Conservation (phyloP, 495 filamentous ascomycete genomes). For the Podospora pseudoanserina region DNA sequence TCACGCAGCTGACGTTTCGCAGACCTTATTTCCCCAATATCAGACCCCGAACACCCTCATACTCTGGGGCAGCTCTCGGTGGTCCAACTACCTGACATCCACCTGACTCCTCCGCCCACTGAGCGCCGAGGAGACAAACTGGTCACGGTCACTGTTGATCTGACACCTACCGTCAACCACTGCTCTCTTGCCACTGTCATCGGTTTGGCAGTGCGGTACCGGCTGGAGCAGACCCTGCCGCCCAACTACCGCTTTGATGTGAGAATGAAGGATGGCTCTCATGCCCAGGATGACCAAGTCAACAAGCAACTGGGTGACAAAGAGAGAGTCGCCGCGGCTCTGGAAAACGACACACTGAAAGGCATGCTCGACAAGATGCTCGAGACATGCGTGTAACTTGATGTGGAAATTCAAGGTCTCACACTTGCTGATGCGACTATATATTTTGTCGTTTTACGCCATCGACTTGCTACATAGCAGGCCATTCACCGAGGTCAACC, state of each 20-base stretch:
- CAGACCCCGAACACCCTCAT: constrained; percentile 93
- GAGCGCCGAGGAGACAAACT: constrained; percentile 44
- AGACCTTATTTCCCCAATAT: constrained; percentile 93
- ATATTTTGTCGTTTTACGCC: background rate
- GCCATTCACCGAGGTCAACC: background rate
- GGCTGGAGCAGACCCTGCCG: constrained; percentile 84
- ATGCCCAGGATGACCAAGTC: constrained; percentile 88
- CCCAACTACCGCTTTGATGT: constrained; percentile 92
- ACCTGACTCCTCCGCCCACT: constrained; percentile 63
- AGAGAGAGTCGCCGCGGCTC: constrained; percentile 87
- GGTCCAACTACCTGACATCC: constrained; percentile 88
- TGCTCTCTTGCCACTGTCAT: constrained; percentile 96
- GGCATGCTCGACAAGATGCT: constrained; percentile 90
- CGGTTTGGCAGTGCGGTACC: constrained; percentile 85
- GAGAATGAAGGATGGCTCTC: constrained; percentile 91
- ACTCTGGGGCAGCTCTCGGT: constrained; percentile 90
- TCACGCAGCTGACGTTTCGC: constrained; percentile 37
- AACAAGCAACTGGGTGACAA: constrained; percentile 96
- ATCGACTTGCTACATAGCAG: background rate
- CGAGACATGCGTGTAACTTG: constrained; percentile 59
- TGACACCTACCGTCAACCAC: constrained; percentile 97
- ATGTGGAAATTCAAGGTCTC: background rate
- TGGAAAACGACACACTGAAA: constrained; percentile 90
- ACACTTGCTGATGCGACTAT: background rate
- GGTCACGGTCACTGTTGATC: constrained; percentile 58